phyloP scores from a whole-genome alignment of 257 asterid genomes.

The Osmanthus fragrans region DNA sequence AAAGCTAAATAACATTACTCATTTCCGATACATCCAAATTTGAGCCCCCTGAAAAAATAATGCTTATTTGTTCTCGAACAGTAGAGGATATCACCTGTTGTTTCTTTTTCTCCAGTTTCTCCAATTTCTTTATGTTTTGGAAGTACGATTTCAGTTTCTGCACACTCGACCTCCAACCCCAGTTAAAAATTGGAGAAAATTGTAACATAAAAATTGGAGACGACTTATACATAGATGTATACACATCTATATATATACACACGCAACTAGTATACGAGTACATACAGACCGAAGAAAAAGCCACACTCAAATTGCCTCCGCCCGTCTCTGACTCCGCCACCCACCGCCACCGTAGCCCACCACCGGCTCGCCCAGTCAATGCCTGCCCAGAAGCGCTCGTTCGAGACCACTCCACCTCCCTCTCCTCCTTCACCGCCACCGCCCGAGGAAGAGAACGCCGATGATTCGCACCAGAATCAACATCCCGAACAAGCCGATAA shows the following conservation, averaged over 20 bases:
- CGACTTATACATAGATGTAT: conserved; percentile 17
- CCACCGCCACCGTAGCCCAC: conserved; percentile 36
- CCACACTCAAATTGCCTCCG: conserved; percentile 34
- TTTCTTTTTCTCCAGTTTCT: not conserved
- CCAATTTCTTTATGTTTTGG: not conserved
- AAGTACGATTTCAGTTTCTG: not conserved
- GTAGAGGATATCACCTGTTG: not conserved
- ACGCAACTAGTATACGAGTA: conserved; percentile 2
- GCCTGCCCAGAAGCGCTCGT: conserved; percentile 80
- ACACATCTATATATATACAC: conserved; percentile 18
- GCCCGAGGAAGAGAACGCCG: conserved; percentile 46
- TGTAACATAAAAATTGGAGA: conserved; percentile 24
- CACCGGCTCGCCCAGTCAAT: conserved; percentile 47
- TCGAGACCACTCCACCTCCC: conserved; percentile 45
- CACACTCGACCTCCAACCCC: not conserved
- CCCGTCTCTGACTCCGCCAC: conserved; percentile 43
- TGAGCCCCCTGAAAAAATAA: not conserved
- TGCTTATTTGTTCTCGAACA: not conserved
- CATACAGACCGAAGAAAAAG: conserved; percentile 20
- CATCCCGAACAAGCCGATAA: conserved; percentile 44
- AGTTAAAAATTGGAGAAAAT: conserved; percentile 17
- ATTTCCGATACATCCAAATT: not conserved
- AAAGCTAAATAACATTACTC: too few relatives aligned
- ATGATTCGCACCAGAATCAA: conserved; percentile 59
- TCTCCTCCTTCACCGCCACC: conserved; percentile 45